phyloP scores from a whole-genome alignment of 208 protist genomes.

The Paratrypanosoma confusum region DNA sequence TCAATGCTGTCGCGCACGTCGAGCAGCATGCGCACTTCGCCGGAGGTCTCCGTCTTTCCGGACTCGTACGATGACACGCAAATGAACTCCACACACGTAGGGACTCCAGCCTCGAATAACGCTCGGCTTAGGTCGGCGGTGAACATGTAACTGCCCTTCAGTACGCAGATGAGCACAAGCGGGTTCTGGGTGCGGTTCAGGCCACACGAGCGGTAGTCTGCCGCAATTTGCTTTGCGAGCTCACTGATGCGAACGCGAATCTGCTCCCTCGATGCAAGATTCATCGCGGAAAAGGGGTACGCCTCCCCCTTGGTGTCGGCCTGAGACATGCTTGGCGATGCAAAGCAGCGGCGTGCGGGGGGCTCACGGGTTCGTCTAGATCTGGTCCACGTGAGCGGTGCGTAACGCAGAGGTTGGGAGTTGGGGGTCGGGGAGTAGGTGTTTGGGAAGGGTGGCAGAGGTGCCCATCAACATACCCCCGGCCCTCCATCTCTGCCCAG shows the following conservation, averaged over 20 bases:
- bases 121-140: conserved; percentile 61
- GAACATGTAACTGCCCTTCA: conserved; percentile 82
- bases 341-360: too few species aligned
- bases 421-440: too few species aligned
- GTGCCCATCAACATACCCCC: too few species aligned
- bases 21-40: conserved; percentile 74
- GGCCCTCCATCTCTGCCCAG: too few species aligned
- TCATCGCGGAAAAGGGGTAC: conserved; percentile 49
- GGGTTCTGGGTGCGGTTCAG: conserved; percentile 33
- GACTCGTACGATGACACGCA: conserved; percentile 64
- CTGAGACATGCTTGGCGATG: too few species aligned
- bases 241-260: conserved; percentile 25
- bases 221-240: conserved; percentile 50
- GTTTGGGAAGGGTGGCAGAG: too few species aligned
- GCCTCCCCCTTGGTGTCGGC: too few species aligned
- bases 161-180: conserved; percentile 68
- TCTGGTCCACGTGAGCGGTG: too few species aligned
- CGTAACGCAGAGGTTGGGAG: too few species aligned
- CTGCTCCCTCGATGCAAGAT: conserved; percentile 44
- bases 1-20: conserved; percentile 67
- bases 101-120: conserved; percentile 53
- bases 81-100: conserved; percentile 77
- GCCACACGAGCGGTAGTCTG: conserved; percentile 42
- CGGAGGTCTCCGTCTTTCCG: conserved; percentile 23
- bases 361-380: too few species aligned